Evolutionary conservation across 129 eudicot species (phyloP), one percentile per base, ranked within the genome.

Genomic region (Calendula officinalis): DNA sequence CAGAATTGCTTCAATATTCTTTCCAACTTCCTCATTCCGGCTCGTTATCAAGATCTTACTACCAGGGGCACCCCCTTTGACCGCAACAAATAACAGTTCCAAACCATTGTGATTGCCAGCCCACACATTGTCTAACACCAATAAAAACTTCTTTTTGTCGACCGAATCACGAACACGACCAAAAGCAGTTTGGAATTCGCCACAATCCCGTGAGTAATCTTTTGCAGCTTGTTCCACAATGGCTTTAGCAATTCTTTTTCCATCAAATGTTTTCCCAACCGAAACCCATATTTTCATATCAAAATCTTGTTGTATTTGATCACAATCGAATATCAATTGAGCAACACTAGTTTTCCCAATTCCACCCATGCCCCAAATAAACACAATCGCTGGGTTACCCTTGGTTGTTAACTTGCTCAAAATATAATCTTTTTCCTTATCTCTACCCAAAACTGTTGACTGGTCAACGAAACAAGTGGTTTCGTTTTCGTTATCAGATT

Each of bases 361-460:
- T 33, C 64, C 64, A 59, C 64, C 64, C 64, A 59, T 59, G 15
- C 64, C 64, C 64, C 64, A 59, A 59, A 59, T 15, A 59, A 59
- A 59, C 30, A 59, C 48, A 0, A 59, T 7, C 8, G 34, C 14
- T 7, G 64, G 48, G 7, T 13, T 27, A 14, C 1, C 34, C 10
- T 59, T 35, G 35, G 13, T 39, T 39, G 64, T 40, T 59, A 59
- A 7, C 47, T 59, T 59, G 36, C 48, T 59, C 15, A 39, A 38
- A 38, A 59, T 46, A 38, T 38, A 3, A 59, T 38, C 64, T 38
- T 6, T 59, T 59, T 59, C 64, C 14, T 5, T 0, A 59, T 59
- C 47, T 16, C 64, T 30, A 37, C 64, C 64, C 0, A 7, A 15
- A 14, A 59, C 35, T 13, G 6, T 37, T 59, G 48, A 38, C n/a